Base-by-base conservation (phyloP, 257 asterid genomes). In the Verbena officinalis region DNA sequence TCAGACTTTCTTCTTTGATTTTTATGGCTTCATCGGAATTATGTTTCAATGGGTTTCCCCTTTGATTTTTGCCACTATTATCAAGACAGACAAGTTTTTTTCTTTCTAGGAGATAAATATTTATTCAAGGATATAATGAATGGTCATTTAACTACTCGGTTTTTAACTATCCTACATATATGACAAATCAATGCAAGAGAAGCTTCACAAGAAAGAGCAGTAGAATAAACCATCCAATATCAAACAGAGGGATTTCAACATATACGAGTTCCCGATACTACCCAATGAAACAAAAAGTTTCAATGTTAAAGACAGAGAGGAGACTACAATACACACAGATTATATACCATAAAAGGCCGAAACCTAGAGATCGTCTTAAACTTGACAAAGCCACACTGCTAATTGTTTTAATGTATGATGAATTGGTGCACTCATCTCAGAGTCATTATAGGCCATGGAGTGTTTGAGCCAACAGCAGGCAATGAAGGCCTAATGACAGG, bases 401-500 rank as follows among this genome's bases (percentile, higher is more conserved):
- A 38, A 73, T 33, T 59, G 74, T 59, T 66, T 49, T 23, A 16
- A 16, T 30, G 52, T 65, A 50, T 64, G 66, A 77, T n/a, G 33
- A 33, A 39, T 52, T 24, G 17, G 14, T 63, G 31, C 10, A 13
- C 77, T 86, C 53, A 85, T 83, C 96, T 78, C 53, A 93, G 72
- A 69, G 78, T 84, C 92, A 84, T 71, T 9, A 68, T 82, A 42
- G 95, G 85, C 97, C 95, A 93, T 23, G 75, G 70, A 67, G 82
- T 51, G 57, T 71, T 72, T 0, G 83, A 42, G 54, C 96, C 93
- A 40, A 76, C 76, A 1, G 84, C 84, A 33, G 93, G 96, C 72
- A 84, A 70, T 24, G 91, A 72, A 12, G 97, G 91, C 42, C 96
- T 89, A 55, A 90, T 80, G 67, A 86, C 84, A 0, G 97, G 97